Evolutionary conservation across 2,329 filamentous ascomycete species (phyloP).

Genomic region (Pyricularia pennisetigena): DNA sequence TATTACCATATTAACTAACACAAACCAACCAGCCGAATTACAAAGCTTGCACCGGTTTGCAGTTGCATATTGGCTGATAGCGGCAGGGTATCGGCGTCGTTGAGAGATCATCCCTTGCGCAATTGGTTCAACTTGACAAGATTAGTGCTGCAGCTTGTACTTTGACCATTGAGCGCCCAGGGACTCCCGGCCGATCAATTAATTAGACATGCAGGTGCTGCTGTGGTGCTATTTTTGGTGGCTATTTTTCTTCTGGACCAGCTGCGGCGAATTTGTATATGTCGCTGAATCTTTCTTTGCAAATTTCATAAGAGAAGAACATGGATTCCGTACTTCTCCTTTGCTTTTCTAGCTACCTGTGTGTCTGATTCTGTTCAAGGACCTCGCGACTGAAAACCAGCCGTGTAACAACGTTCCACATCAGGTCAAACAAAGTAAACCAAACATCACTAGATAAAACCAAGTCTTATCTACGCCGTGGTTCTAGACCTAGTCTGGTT

Average conservation of each 20-base stretch:
- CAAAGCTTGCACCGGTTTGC: neutral
- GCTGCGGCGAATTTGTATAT: neutral
- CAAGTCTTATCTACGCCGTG: neutral
- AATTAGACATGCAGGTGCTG: neutral
- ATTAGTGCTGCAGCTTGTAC: neutral
- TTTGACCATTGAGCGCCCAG: neutral
- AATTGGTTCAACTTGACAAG: neutral
- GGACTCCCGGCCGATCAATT: neutral
- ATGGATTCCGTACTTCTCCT: too few relatives aligned
- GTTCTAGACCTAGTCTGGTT: neutral
- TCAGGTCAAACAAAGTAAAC: too few relatives aligned
- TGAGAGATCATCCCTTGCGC: neutral
- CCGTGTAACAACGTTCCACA: too few relatives aligned
- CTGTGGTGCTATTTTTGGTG: neutral
- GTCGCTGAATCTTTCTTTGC: neutral
- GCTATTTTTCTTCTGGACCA: neutral
- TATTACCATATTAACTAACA: neutral
- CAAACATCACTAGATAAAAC: too few relatives aligned
- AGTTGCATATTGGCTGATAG: neutral
- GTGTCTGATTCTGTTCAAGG: too few relatives aligned
- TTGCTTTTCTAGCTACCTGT: too few relatives aligned
- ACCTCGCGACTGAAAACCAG: too few relatives aligned
- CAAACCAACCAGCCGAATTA: neutral
- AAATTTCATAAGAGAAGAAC: too few relatives aligned
- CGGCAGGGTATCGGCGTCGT: neutral